Base-by-base conservation (phyloP, 257 asterid species). In the Penstemon barbatus region DNA sequence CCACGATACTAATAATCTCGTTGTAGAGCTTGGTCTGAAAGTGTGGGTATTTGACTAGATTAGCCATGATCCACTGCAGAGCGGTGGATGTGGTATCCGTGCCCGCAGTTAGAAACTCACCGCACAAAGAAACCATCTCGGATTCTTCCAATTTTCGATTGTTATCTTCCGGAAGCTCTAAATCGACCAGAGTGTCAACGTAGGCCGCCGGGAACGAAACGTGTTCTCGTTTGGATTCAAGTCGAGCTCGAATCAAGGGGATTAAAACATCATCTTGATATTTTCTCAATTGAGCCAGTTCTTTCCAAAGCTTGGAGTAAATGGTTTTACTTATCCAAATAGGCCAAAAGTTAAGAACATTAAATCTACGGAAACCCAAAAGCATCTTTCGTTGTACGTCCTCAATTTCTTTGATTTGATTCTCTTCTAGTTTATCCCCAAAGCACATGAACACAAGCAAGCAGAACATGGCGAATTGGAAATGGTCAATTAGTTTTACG, bases 21-120 rank as follows among this genome's bases (percentile, higher is more conserved):
- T 39, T 9, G 75, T 86, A 86, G 6, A 86, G 78, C 58, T 64
- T 84, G 2, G 75, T 70, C 62, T 86, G 96, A 42, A 81, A 44
- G 1, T 65, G 50, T 0, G 89, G 91, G 56, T 76, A 25, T 64
- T 86, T 89, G n/a, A 89, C 94, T 48, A 89, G 62, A 48, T 84
- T 89, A 38, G 96, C 94, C 87, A 86, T 83, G 62, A 78, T 81
- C 96, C 94, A 89, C 44, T 89, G 89, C 5, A 86, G 77, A 0
- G 89, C 79, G 0, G 93, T 84, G 39, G 93, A 69, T 1, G 93
- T 89, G 19, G 91, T 89, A 42, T 89, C 94, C 0, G 88, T 84
- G 12, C 96, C 94, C 0, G 82, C 93, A 41, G 59, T 56, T 7
- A 86, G 82, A 44, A 89, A 88, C 36, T 86, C 96, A 10, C 84